These are phyloP conservation scores for Aciculosporium take DNA, from an alignment of 2,329 filamentous ascomycete species.

Conservation along the genomic window DNA sequence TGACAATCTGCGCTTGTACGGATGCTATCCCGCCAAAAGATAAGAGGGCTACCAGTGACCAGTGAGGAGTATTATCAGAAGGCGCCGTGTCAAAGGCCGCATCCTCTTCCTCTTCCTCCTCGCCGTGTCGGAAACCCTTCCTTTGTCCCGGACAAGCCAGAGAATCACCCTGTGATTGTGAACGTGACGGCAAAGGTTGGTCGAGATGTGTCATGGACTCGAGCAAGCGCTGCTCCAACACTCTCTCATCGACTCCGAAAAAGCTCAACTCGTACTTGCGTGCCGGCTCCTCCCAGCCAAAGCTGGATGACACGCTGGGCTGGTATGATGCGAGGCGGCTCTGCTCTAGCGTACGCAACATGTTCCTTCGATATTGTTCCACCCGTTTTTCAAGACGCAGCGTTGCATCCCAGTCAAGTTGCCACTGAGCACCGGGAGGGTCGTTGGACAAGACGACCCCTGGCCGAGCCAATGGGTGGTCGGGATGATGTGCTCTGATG, in stretches of 20 bases:
- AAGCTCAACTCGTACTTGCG: slow-evolving; percentile 21
- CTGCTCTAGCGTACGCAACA: slow-evolving; percentile 14
- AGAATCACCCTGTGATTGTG: slow-evolving; percentile 16
- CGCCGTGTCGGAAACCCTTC: slow-evolving; percentile 19
- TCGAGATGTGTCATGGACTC: slow-evolving; percentile 34
- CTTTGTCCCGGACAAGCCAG: slow-evolving; percentile 27
- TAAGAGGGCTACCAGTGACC: slow-evolving; percentile 48
- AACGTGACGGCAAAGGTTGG: slow-evolving; percentile 16
- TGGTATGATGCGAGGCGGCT: slow-evolving; percentile 1
- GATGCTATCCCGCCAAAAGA: slow-evolving; percentile 63
- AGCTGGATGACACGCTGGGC: neutral
- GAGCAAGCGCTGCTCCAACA: slow-evolving; percentile 33
- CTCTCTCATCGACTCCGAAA: slow-evolving; percentile 32
- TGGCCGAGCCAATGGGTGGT: slow-evolving; percentile 51
- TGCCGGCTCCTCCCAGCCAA: slow-evolving; percentile 5
- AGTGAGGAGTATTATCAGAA: slow-evolving; percentile 35
- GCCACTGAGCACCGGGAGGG: slow-evolving; percentile 50
- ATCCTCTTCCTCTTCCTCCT: neutral
- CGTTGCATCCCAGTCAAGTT: slow-evolving; percentile 58
- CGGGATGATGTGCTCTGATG: slow-evolving; percentile 53
- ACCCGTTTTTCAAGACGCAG: slow-evolving; percentile 48
- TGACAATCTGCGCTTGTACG: slow-evolving; percentile 63
- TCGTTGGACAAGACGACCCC: slow-evolving; percentile 29
- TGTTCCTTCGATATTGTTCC: slow-evolving; percentile 17
- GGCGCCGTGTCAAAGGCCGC: slow-evolving; percentile 3